Evolutionary conservation across 2,329 filamentous ascomycete genomes (phyloP).

Genomic region (Raffaelea albimanens): DNA sequence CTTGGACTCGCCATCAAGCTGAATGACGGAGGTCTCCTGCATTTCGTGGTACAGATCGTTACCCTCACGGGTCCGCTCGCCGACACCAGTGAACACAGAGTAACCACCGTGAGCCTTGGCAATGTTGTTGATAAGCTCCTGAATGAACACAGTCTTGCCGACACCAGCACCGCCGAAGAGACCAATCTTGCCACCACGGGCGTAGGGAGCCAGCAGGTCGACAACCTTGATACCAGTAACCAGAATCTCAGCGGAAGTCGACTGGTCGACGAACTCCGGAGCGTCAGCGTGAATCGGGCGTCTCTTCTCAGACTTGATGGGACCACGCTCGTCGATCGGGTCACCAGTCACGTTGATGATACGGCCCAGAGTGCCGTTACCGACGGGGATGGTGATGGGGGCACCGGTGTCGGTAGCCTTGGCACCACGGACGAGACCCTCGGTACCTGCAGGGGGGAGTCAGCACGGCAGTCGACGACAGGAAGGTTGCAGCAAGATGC

Average conservation of each 20-base stretch:
- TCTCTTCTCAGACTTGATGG: conserved; percentile 86
- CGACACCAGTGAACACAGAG: conserved; percentile 99
- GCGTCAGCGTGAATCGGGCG: conserved; percentile 90
- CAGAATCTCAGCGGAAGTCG: conserved; percentile 90
- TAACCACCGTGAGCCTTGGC: conserved; percentile 99
- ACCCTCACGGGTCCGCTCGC: conserved; percentile 99
- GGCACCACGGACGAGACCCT: conserved; percentile 94
- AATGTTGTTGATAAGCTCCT: conserved; percentile 99
- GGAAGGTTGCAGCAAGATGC: too few relatives aligned
- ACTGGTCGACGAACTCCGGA: conserved; percentile 88
- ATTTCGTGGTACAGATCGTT: conserved; percentile 99
- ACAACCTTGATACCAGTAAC: conserved; percentile 99
- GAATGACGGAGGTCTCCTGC: conserved; percentile 99
- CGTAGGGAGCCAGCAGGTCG: conserved; percentile 96
- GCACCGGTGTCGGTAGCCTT: conserved; percentile 79
- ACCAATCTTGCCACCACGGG: conserved; percentile 99
- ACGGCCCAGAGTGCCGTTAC: conserved; percentile 85
- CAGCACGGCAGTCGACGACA: too few relatives aligned
- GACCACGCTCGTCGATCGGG: conserved; percentile 98
- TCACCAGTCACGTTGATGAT: conserved; percentile 99
- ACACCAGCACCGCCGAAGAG: conserved; percentile 99
- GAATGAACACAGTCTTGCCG: conserved; percentile 99
- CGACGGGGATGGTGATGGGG: conserved; percentile 95
- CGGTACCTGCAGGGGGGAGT: conserved; percentile 60
- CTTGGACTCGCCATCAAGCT: conserved; percentile 99